A percentile compares a stretch with the other conserved stretches of the same genome.
These are phyloP conservation scores for Entomortierella parvispora DNA, from an alignment of 192 early-diverging fungal genomes.

Conservation along the genomic window DNA sequence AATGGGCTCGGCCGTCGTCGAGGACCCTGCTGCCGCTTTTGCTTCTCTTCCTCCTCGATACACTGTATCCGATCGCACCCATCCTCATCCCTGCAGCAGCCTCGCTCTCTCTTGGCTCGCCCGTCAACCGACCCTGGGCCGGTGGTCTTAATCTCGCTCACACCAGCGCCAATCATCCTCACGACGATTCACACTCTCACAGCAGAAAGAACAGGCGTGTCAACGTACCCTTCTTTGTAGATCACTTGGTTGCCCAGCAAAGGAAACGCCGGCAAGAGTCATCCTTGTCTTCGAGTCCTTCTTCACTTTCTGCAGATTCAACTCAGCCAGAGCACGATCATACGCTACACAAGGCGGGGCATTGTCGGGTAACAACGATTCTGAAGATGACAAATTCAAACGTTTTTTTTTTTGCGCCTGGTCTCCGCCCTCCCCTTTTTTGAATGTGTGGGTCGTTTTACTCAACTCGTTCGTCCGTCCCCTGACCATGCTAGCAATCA, in stretches of 20 bases:
- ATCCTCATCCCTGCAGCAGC: too few species aligned
- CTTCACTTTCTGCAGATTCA: not conserved
- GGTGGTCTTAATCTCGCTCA: not conserved
- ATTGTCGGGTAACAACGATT: constrained; percentile 16
- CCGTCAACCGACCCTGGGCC: too few species aligned
- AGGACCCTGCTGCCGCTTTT: too few species aligned
- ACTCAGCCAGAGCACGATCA: constrained; percentile 11
- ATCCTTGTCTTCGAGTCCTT: not conserved
- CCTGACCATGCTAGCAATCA: constrained; percentile 39
- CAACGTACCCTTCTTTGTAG: constrained; percentile 35
- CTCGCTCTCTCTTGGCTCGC: too few species aligned
- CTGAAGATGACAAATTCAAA: not conserved
- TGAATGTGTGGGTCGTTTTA: too few species aligned
- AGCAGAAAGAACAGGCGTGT: constrained; percentile 7
- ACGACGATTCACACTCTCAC: not conserved
- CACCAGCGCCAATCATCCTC: not conserved
- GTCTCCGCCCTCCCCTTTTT: not conserved
- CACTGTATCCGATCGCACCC: too few species aligned
- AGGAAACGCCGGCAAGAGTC: not conserved
- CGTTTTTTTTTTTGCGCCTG: not conserved
- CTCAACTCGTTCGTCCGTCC: not conserved
- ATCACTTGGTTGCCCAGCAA: constrained; percentile 22
- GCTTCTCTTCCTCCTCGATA: too few species aligned
- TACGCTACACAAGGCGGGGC: constrained; percentile 7
- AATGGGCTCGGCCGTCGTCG: too few species aligned